phyloP scores from a whole-genome alignment of 768 basidiomycete species.

The Lactarius psammicola region DNA sequence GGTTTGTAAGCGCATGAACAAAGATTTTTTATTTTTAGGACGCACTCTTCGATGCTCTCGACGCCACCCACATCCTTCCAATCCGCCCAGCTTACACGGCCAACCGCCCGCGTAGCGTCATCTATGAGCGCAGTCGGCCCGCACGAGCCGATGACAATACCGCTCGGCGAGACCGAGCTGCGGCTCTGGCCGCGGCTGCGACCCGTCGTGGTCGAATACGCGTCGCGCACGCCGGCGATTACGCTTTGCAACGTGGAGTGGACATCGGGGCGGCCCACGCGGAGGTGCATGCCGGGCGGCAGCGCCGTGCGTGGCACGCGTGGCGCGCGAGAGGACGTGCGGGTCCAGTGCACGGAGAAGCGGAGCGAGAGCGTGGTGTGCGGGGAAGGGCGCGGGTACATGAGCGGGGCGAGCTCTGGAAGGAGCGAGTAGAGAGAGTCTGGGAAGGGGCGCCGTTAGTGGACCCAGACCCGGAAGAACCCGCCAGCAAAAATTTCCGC shows the following conservation, averaged over 20 bases:
- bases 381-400: conserved; percentile 35
- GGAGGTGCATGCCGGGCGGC: conserved; percentile 35
- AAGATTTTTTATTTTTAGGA: not conserved
- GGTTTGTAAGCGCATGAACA: not conserved
- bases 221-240: conserved; percentile 30
- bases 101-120: conserved; percentile 39
- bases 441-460: conserved; percentile 20
- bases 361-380: conserved; percentile 36
- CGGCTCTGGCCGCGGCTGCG: conserved; percentile 2
- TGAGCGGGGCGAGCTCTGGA: conserved; percentile 39
- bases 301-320: conserved; percentile 28
- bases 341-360: conserved; percentile 47
- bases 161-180: conserved; percentile 27
- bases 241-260: conserved; percentile 29
- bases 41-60: conserved; percentile 30
- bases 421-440: conserved; percentile 41
- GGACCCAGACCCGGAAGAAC: not conserved
- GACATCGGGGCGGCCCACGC: conserved; percentile 34
- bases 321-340: conserved; percentile 34
- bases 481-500: conserved; percentile 17
- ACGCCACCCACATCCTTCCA: conserved; percentile 32
- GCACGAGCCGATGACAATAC: conserved; percentile 45
- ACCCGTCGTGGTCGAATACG: conserved; percentile 28
- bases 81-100: conserved; percentile 34
- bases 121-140: conserved; percentile 43